Base-by-base conservation (phyloP, 257 asterid species). In the Solanum etuberosum region DNA sequence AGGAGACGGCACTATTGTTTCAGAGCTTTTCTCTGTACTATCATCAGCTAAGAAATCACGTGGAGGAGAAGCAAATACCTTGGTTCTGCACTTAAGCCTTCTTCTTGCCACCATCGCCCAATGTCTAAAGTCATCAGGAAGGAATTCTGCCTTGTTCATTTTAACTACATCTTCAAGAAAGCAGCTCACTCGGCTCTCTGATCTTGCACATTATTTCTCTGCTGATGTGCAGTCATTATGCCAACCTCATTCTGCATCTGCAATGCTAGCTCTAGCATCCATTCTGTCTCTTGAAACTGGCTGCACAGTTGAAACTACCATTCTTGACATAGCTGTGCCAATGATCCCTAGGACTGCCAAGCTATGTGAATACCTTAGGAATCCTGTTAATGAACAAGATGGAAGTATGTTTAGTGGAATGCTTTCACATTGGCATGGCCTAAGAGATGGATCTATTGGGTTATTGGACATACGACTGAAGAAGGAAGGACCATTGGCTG, bases 401-500 rank as follows among this genome's bases (percentile, higher is more conserved):
- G 90, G 86, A 61, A 91, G 90, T 76, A 87, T 85, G 88, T 89
- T 63, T 86, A 91, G 91, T 89, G 92, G 95, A 83, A 90, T 90
- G 93, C 93, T 97, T 77, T 97, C 99, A n/a, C 86, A 92, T 90
- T 92, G 96, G 94, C 96, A 95, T 90, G 99, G 99, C 25, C 86
- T 95, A 71, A 92, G 96, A 85, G 99, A 97, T 91, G 99, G 99
- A 43, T 95, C 94, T 86, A 89, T 96, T 86, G 99, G 99, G 89
- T 88, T 97, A 89, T 87, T 97, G 93, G 96, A 94, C 89, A 91
- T 96, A 88, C 92, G 98, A 89, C 88, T 97, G 91, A 95, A 91
- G 90, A 94, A 98, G 98, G 99, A 98, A 90, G 99, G 99, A 77
- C 98, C 99, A 87, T 83, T 96, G 89, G 98, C 99, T 89, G 98